Evolutionary conservation across 176 grass and related monocot species (phyloP), one percentile per base, ranked within the genome.

Genomic region (Zoysia pacifica): DNA sequence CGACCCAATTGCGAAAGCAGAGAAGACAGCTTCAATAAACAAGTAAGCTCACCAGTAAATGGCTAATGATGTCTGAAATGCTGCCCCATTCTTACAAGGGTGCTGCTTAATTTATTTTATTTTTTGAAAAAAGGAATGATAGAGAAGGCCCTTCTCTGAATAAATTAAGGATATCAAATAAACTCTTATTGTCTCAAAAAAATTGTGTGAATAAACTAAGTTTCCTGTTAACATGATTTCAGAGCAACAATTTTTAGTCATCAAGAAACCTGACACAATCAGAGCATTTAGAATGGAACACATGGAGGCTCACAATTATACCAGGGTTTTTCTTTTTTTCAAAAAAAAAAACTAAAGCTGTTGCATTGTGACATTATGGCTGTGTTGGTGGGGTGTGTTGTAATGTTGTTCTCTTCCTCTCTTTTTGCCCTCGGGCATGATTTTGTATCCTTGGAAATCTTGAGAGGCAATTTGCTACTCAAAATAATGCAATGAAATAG

Each of bases 201-300:
- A 39, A 75, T 20, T 59, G 58, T n/a, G 15, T 56, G 9, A 60
- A 13, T 18, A 75, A 75, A 75, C 16, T 15, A 55, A 69, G 56
- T 58, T 35, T 18, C 11, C n/a, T 59, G 9, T 77, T 16, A 72
- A 44, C 59, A 78, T 69, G 47, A 70, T 45, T 76, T 53, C 39
- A 70, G 9, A 43, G 42, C 73, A 87, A 47, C 5, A 72, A 65
- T 6, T 2, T 65, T 19, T 71, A 28, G 12, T 38, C 47, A 50
- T 69, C 4, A 7, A 77, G 54, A 15, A 82, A 76, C 53, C 55
- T n/a, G 3, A 39, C 47, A 77, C 4, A 60, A 69, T 54, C 3
- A 20, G 6, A 70, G 49, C 49, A 73, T 19, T 70, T 61, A 61
- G 20, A 53, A 46, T 36, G 64, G 42, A 28, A 55, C 59, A 36